These are phyloP conservation scores for Rhizopus arrhizus DNA, from an alignment of 371 early-diverging fungal species.

Conservation along the genomic window DNA sequence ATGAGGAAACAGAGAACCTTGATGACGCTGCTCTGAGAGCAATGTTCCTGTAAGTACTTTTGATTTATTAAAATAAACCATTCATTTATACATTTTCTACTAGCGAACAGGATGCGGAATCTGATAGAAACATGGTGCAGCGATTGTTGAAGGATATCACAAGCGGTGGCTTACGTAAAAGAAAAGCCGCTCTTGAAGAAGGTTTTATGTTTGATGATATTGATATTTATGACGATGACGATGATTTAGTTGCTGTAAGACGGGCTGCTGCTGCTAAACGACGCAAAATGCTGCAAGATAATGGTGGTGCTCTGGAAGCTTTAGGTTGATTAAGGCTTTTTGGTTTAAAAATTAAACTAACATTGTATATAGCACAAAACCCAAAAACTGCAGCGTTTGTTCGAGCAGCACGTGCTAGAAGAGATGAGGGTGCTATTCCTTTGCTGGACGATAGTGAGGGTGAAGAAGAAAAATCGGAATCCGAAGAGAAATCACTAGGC, in stretches of 20 bases:
- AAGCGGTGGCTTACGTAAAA: constrained; percentile 46
- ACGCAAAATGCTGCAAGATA: constrained; percentile 30
- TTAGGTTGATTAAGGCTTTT: constrained; percentile 26
- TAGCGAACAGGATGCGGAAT: constrained; percentile 43
- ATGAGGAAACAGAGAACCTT: constrained; percentile 39
- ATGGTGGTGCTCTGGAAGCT: constrained; percentile 29
- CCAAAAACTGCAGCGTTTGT: constrained; percentile 55
- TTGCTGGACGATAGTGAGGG: constrained; percentile 37
- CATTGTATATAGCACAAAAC: constrained; percentile 25
- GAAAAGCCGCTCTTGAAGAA: constrained; percentile 39
- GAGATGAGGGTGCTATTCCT: constrained; percentile 23
- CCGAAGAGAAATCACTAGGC: constrained; percentile 12
- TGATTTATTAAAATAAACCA: neutral
- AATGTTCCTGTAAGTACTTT: constrained; percentile 35
- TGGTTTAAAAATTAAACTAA: neutral
- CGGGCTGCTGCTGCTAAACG: constrained; percentile 39
- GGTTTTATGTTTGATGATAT: constrained; percentile 47
- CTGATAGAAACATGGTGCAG: constrained; percentile 43
- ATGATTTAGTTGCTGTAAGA: constrained; percentile 44
- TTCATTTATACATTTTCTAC: neutral
- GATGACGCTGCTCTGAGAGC: constrained; percentile 41
- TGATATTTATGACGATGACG: constrained; percentile 42
- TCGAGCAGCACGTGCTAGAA: constrained; percentile 37
- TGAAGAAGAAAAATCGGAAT: constrained; percentile 20
- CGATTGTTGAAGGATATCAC: constrained; percentile 50